A percentile compares a stretch with the other conserved stretches of the same genome.
Evolutionary conservation across 2,329 filamentous ascomycete species (phyloP).

Genomic region (Colletotrichum tropicicola): DNA sequence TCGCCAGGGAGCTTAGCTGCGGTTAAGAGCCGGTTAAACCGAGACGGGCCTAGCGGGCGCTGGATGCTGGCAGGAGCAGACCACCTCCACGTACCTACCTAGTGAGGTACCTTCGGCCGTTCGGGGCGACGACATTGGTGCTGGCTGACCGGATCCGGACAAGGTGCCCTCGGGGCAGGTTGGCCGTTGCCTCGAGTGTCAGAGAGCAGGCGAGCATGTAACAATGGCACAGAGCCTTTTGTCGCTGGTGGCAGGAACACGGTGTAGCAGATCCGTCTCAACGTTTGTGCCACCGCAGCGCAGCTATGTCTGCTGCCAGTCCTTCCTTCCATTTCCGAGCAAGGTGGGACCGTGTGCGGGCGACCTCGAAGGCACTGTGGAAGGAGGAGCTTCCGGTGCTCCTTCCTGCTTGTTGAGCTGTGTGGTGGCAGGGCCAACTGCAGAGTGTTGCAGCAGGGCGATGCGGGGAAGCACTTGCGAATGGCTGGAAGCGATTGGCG

Average conservation of each 20-base stretch:
- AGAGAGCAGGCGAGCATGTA: neutral
- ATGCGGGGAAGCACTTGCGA: conserved; percentile 25
- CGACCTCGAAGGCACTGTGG: neutral
- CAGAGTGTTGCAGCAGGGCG: conserved; percentile 5
- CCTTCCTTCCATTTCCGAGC: neutral
- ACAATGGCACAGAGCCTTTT: conserved; percentile 17
- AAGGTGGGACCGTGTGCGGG: neutral
- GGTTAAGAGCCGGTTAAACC: conserved; percentile 25
- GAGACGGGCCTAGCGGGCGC: neutral
- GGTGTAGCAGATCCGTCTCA: conserved; percentile 26
- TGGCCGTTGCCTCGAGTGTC: neutral
- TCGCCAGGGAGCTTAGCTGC: neutral
- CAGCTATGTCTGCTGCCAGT: neutral
- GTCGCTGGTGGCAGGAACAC: neutral
- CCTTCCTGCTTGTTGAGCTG: neutral
- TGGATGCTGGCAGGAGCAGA: too few species aligned
- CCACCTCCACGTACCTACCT: too few species aligned
- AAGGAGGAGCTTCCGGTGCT: neutral
- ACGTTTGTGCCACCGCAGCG: too few species aligned
- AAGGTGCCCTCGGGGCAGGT: neutral
- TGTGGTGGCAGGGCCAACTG: conserved; percentile 8
- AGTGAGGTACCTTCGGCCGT: too few species aligned
- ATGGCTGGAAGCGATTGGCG: neutral
- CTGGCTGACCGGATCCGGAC: too few species aligned
- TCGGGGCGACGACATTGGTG: too few species aligned